These are phyloP conservation scores for Fonsecaea pugnacius DNA, from an alignment of 2,329 filamentous ascomycete genomes.

Conservation along the genomic window DNA sequence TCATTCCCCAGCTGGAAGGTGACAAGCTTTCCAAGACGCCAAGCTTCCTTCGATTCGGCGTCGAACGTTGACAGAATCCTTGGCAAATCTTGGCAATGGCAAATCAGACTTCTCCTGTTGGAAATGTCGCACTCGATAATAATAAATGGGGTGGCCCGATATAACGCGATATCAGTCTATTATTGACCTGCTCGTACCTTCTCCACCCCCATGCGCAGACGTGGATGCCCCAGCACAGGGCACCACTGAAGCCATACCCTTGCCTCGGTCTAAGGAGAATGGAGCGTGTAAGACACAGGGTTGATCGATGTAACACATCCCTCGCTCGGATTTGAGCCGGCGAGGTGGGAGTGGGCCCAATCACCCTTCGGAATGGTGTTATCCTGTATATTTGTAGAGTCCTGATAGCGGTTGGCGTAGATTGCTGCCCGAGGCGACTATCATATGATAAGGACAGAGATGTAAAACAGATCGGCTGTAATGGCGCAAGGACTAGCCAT, in stretches of 20 bases:
- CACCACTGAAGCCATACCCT: not conserved
- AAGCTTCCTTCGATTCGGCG: slow-evolving; percentile 10
- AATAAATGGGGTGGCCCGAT: not conserved
- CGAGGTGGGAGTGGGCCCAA: not conserved
- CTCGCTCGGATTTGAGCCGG: not conserved
- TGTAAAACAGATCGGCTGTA: too few species aligned
- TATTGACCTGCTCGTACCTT: not conserved
- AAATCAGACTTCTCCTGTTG: not conserved
- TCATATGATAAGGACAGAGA: not conserved
- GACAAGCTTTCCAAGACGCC: slow-evolving; percentile 8
- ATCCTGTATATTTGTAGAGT: not conserved
- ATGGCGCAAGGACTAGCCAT: not conserved
- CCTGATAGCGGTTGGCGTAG: not conserved
- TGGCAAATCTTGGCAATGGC: slow-evolving; percentile 5
- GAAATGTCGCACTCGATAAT: not conserved
- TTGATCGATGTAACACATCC: not conserved
- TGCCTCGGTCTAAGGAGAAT: not conserved
- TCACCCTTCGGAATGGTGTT: not conserved
- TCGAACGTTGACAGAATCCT: not conserved
- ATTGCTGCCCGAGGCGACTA: not conserved
- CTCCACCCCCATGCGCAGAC: not conserved
- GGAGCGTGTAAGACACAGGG: not conserved
- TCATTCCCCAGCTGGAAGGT: slow-evolving; percentile 19
- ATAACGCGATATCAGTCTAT: not conserved
- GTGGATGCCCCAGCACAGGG: not conserved